phyloP scores from a whole-genome alignment of 208 protist genomes.

The Leptomonas seymouri region DNA sequence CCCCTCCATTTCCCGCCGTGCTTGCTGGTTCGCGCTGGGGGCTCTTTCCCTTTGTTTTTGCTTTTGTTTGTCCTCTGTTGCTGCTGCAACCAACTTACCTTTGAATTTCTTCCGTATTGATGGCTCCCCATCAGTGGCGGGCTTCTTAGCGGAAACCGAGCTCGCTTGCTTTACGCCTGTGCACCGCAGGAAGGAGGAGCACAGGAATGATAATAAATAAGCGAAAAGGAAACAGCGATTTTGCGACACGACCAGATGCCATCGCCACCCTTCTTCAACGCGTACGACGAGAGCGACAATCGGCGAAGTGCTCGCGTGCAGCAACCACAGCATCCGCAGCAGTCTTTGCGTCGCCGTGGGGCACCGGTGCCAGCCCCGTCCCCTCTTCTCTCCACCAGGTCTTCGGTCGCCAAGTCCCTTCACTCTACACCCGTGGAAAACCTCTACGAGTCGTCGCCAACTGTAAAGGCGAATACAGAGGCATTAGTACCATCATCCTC shows the following conservation, averaged over 20 bases:
- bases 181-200: too few species aligned
- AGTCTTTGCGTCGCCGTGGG: conserved; percentile 23
- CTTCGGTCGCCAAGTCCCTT: conserved; percentile 7
- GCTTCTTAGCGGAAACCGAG: too few species aligned
- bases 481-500: neutral
- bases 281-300: conserved; percentile 11
- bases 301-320: neutral
- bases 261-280: neutral
- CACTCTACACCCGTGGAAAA: conserved; percentile 12
- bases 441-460: conserved; percentile 1
- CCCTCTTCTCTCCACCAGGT: conserved; percentile 12
- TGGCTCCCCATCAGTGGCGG: too few species aligned
- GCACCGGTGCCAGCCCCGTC: conserved; percentile 21
- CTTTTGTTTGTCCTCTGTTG: too few species aligned
- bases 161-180: too few species aligned
- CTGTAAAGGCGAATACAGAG: neutral
- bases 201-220: too few species aligned
- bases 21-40: too few species aligned
- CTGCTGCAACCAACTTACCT: too few species aligned
- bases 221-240: too few species aligned
- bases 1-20: neutral
- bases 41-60: too few species aligned
- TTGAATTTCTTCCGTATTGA: too few species aligned
- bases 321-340: neutral
- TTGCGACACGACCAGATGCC: neutral